Evolutionary conservation across 805 yeast genomes (phyloP).

Genomic region (Lachancea kluyveri): DNA sequence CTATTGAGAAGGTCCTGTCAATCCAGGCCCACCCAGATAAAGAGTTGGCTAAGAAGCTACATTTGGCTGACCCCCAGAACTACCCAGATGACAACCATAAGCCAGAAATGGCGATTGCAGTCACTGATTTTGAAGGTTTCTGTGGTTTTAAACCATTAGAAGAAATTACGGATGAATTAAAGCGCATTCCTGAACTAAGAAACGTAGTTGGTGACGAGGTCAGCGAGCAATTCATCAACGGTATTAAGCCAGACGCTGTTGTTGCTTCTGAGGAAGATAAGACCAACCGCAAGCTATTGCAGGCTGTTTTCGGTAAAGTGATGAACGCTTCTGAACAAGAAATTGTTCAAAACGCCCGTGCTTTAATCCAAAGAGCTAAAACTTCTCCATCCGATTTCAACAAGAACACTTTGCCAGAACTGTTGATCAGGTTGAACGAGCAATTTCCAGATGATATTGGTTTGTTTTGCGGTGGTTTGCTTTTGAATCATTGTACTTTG

Average conservation of each 20-base stretch:
- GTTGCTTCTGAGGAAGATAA: slow-evolving; percentile 48
- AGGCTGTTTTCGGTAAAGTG: slow-evolving; percentile 68
- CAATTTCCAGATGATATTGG: slow-evolving; percentile 96
- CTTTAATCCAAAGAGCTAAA: slow-evolving; percentile 60
- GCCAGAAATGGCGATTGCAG: slow-evolving; percentile 99
- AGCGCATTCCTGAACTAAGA: slow-evolving; percentile 69
- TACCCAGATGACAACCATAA: slow-evolving; percentile 98
- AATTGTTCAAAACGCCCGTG: slow-evolving; percentile 52
- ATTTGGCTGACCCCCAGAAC: slow-evolving; percentile 78
- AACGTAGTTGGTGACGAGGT: slow-evolving; percentile 61
- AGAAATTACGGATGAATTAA: slow-evolving; percentile 63
- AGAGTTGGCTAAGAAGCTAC: slow-evolving; percentile 67
- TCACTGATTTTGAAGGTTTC: slow-evolving; percentile 93
- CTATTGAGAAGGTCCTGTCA: slow-evolving; percentile 86
- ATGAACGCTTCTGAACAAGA: slow-evolving; percentile 73
- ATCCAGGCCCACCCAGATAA: slow-evolving; percentile 99
- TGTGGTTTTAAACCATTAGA: slow-evolving; percentile 94
- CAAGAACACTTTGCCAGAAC: slow-evolving; percentile 52
- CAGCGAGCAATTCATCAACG: slow-evolving; percentile 46
- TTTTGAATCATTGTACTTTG: slow-evolving; percentile 82
- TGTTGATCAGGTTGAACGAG: slow-evolving; percentile 68
- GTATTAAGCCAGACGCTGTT: slow-evolving; percentile 39
- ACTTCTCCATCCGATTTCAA: slow-evolving; percentile 51
- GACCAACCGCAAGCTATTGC: slow-evolving; percentile 59
- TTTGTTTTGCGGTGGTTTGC: slow-evolving; percentile 87